Evolutionary conservation across 495 filamentous ascomycete genomes (phyloP).

Genomic region (Neurospora sp.): DNA sequence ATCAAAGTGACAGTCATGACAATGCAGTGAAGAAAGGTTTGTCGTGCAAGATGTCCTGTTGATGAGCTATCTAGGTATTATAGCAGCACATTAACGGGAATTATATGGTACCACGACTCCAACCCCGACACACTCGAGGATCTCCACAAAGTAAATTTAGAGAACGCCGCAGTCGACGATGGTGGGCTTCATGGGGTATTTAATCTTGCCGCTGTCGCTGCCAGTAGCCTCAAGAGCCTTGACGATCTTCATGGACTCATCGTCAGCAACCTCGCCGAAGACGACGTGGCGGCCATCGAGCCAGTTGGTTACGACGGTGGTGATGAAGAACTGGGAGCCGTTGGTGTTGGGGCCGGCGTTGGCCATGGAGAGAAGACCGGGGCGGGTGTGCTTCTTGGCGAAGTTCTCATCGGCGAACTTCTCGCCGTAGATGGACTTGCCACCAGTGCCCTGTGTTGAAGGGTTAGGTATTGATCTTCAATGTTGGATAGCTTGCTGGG

Average conservation of each 20-base stretch:
- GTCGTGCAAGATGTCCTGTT: background rate
- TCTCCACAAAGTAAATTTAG: slow-evolving; percentile 24
- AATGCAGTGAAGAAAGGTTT: background rate
- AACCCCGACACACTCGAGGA: background rate
- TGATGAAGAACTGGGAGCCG: slow-evolving; percentile 73
- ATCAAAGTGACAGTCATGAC: background rate
- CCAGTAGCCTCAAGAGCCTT: slow-evolving; percentile 65
- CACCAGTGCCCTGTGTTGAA: slow-evolving; percentile 58
- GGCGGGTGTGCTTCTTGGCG: slow-evolving; percentile 48
- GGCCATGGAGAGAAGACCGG: slow-evolving; percentile 69
- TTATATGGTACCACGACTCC: background rate
- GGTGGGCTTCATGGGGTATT: slow-evolving; percentile 54
- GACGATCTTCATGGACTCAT: slow-evolving; percentile 52
- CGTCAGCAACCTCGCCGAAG: slow-evolving; percentile 66
- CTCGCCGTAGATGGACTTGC: slow-evolving; percentile 81
- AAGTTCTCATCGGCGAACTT: slow-evolving; percentile 83
- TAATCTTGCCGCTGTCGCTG: slow-evolving; percentile 49
- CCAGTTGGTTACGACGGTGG: slow-evolving; percentile 66
- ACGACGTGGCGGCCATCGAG: slow-evolving; percentile 74
- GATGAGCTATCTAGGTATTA: background rate
- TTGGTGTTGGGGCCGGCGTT: slow-evolving; percentile 76
- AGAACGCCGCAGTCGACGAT: slow-evolving; percentile 51
- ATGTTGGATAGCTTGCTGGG: background rate
- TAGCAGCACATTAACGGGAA: background rate
- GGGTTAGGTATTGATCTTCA: slow-evolving; percentile 3